These are phyloP conservation scores for Pythium folliculosum DNA, from an alignment of 352 stramenopile species.

Conservation along the genomic window DNA sequence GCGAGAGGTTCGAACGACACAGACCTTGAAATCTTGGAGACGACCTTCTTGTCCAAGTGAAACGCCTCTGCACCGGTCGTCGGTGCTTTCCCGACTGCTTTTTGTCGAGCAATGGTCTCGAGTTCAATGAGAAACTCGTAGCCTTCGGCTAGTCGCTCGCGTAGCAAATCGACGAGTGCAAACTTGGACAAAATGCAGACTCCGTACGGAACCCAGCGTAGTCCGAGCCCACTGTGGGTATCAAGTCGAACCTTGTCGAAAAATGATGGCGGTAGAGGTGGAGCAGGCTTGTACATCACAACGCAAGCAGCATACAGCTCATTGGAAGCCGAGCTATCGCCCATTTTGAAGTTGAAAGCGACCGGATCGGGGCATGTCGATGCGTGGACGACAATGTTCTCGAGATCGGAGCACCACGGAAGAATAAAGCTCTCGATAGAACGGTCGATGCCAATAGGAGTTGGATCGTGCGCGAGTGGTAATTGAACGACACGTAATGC, in stretches of 20 bases:
- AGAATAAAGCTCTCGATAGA: conserved; percentile 42
- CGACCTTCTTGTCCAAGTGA: conserved; percentile 74
- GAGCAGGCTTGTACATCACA: conserved; percentile 79
- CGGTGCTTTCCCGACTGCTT: conserved; percentile 24
- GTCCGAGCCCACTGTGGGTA: conserved; percentile 33
- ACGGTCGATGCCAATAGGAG: conserved; percentile 25
- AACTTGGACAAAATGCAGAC: conserved; percentile 86
- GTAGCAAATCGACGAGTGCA: conserved; percentile 76
- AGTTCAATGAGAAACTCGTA: conserved; percentile 83
- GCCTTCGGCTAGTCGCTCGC: conserved; percentile 73
- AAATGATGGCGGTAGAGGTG: conserved; percentile 53
- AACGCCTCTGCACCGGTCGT: conserved; percentile 32
- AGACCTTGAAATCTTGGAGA: conserved; percentile 72
- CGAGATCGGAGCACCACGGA: conserved; percentile 35
- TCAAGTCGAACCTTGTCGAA: conserved; percentile 65
- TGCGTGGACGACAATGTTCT: conserved; percentile 31
- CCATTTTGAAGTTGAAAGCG: conserved; percentile 62
- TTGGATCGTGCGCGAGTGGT: conserved; percentile 29
- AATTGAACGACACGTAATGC: conserved; percentile 27
- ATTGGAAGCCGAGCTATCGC: conserved; percentile 65
- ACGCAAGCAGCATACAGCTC: conserved; percentile 80
- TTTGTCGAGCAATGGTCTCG: conserved; percentile 42
- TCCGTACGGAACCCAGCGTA: conserved; percentile 77
- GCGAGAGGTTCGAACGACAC: conserved; percentile 65
- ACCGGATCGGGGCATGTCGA: conserved; percentile 35